Percentiles rank a stretch among this genome's conserved stretches.
Conservation (phyloP, 2,329 filamentous ascomycete genomes). For the Chaetomiaceae sp. region DNA sequence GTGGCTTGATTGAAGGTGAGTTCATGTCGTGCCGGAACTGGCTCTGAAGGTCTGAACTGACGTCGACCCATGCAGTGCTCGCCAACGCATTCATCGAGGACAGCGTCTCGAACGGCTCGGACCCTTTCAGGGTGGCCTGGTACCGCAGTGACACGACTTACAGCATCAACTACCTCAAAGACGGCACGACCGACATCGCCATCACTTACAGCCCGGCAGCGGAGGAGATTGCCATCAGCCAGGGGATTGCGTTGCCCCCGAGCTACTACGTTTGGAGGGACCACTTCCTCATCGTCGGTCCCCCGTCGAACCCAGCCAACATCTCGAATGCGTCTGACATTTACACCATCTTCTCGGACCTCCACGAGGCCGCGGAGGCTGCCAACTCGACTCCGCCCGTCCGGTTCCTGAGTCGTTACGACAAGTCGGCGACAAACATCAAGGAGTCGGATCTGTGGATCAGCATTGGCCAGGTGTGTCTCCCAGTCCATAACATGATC, state of each 20-base stretch:
- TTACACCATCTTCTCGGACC: neutral
- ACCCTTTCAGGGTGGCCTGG: slow-evolving; percentile 1
- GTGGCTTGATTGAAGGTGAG: slow-evolving; percentile 3
- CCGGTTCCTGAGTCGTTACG: slow-evolving; percentile 6
- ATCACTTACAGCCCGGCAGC: slow-evolving; percentile 2
- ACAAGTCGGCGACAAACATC: slow-evolving; percentile 7
- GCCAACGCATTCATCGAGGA: slow-evolving; percentile 8
- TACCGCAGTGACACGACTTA: slow-evolving; percentile 7
- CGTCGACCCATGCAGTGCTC: no score
- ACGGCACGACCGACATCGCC: neutral
- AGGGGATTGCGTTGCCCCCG: neutral
- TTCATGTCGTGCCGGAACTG: no score
- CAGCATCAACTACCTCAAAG: slow-evolving; percentile 6
- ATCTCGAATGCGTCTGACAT: neutral
- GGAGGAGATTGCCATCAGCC: slow-evolving; percentile 2
- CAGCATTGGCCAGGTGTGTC: slow-evolving; percentile 7
- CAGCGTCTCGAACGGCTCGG: neutral
- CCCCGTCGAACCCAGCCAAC: slow-evolving; percentile 1
- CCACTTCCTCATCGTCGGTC: slow-evolving; percentile 5
- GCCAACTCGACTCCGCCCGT: slow-evolving; percentile 2
- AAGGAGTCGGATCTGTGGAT: slow-evolving; percentile 7
- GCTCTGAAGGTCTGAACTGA: no score
- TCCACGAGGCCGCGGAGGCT: slow-evolving; percentile 7
- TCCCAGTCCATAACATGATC: no score
- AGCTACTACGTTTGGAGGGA: neutral